These are phyloP conservation scores for Phycomyces nitens DNA, from an alignment of 192 early-diverging fungal species.

Conservation along the genomic window DNA sequence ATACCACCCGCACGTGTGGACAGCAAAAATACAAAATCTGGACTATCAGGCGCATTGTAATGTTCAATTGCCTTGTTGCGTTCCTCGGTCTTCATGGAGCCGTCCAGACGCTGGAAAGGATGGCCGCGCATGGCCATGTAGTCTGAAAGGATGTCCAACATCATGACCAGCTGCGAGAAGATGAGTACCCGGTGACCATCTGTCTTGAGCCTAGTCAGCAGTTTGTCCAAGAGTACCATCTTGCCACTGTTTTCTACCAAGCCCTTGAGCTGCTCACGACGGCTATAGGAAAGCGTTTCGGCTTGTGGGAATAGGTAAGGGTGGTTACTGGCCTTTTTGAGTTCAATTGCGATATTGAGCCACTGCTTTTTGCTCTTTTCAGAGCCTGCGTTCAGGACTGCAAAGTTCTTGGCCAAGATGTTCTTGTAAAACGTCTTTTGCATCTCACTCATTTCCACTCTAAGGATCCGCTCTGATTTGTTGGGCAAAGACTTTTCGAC, in stretches of 20 bases:
- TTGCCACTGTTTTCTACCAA: conserved; percentile 93
- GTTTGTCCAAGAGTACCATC: conserved; percentile 96
- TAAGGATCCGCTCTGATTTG: conserved; percentile 93
- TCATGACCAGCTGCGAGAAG: conserved; percentile 96
- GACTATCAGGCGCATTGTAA: conserved; percentile 89
- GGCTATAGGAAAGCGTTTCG: conserved; percentile 52
- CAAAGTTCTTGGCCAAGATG: conserved; percentile 92
- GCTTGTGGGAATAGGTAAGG: conserved; percentile 87
- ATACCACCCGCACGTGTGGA: conserved; percentile 97
- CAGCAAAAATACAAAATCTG: conserved; percentile 95
- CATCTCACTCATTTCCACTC: conserved; percentile 86
- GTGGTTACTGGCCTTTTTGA: conserved; percentile 97
- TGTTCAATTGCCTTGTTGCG: conserved; percentile 96
- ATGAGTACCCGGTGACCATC: conserved; percentile 96
- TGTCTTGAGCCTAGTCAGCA: conserved; percentile 82
- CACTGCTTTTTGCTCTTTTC: conserved; percentile 66
- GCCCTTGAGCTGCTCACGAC: conserved; percentile 76
- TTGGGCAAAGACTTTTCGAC: conserved; percentile 95
- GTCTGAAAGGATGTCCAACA: conserved; percentile 95
- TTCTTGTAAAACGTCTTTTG: conserved; percentile 94
- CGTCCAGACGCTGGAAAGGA: conserved; percentile 91
- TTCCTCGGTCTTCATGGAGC: conserved; percentile 82
- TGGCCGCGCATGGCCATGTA: conserved; percentile 87
- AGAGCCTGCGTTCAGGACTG: conserved; percentile 61
- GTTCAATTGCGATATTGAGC: conserved; percentile 92